Percentiles rank a stretch among this genome's conserved stretches.
Evolutionary conservation across 2,329 filamentous ascomycete genomes (phyloP).

Genomic region (Hawksworthiomyces lignivorus): DNA sequence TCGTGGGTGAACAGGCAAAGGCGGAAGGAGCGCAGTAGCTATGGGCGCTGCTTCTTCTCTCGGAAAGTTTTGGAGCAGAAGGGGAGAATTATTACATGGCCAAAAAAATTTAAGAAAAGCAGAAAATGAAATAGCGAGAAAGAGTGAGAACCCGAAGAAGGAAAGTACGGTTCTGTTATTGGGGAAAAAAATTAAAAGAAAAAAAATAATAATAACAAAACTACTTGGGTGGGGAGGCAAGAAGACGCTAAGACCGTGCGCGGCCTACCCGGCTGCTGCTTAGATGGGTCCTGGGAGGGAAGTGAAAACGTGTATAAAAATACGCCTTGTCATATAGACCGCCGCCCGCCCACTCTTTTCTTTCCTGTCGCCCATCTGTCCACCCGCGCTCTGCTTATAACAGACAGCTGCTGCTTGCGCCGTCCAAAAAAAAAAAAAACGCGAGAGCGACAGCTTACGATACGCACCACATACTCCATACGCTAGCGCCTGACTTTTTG

Average conservation of each 20-base stretch:
- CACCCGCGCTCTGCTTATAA: too few relatives aligned
- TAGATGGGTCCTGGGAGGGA: not conserved
- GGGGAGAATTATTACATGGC: too few relatives aligned
- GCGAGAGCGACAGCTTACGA: too few relatives aligned
- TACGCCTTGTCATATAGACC: conserved; percentile 23
- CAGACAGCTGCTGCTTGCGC: too few relatives aligned
- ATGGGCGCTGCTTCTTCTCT: too few relatives aligned
- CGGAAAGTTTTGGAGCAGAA: too few relatives aligned
- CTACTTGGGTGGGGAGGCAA: conserved; percentile 6
- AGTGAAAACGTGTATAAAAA: conserved; percentile 23
- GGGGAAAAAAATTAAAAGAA: too few relatives aligned
- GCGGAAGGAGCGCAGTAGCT: too few relatives aligned
- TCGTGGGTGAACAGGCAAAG: too few relatives aligned
- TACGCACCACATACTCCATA: too few relatives aligned
- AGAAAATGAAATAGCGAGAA: not conserved
- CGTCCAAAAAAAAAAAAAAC: too few relatives aligned
- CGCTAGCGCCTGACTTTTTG: too few relatives aligned
- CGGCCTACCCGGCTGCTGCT: conserved; percentile 12
- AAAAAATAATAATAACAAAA: conserved; percentile 7
- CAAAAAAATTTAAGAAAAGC: not conserved
- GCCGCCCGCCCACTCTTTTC: conserved; percentile 19
- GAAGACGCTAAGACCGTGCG: conserved; percentile 14
- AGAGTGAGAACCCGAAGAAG: not conserved
- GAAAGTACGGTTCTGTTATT: not conserved
- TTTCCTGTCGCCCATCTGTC: conserved; percentile 8